Conservation (phyloP, 176 grass and related monocot species). For the Raddia distichophylla region DNA sequence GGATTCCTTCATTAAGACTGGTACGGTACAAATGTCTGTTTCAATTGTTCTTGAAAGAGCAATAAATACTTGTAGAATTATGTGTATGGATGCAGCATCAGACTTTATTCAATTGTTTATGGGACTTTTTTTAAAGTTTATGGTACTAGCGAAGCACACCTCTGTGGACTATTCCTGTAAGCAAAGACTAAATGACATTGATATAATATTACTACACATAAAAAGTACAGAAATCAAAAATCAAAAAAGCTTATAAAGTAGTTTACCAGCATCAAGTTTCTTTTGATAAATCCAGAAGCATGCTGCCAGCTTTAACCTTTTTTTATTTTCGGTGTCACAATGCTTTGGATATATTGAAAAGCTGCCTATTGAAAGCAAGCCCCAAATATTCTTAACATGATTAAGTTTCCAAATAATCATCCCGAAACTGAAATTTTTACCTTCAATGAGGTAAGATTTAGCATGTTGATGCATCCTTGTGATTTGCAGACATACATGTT, state of each 20-base stretch:
- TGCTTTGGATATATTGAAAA: background rate
- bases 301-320: background rate
- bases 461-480: too few relatives aligned
- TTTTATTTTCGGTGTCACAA: background rate
- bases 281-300: constrained; percentile 16
- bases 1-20: constrained; percentile 98
- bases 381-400: background rate
- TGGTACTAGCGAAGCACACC: constrained; percentile 21
- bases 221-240: background rate
- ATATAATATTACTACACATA: background rate
- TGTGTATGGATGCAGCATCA: background rate
- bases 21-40: constrained; percentile 46
- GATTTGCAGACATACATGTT: too few relatives aligned
- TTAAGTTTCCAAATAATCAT: background rate
- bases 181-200: background rate
- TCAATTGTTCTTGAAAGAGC: background rate
- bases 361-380: background rate
- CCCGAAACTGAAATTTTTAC: background rate
- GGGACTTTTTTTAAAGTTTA: background rate
- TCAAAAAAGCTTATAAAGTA: background rate
- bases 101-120: constrained; percentile 28
- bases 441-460: too few relatives aligned
- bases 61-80: constrained; percentile 5
- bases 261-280: background rate
- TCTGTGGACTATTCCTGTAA: background rate